phyloP scores from a whole-genome alignment of 139 green algal genomes.

The Micractinium conductrix region DNA sequence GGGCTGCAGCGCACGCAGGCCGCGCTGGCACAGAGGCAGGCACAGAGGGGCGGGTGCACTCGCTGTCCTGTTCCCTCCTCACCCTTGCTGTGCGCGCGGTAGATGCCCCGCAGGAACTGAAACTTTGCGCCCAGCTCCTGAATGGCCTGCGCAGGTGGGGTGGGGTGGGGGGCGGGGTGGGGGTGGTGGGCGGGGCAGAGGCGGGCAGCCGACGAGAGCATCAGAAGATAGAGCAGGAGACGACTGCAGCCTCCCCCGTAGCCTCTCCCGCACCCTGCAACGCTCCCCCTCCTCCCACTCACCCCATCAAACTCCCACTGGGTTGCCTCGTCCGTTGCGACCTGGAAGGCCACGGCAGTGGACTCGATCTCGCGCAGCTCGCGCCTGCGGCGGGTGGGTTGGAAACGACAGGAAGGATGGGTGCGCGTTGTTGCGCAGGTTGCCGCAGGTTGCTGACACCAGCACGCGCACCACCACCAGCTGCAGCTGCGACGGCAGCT shows the following conservation, averaged over 20 bases:
- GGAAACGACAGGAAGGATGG: neutral
- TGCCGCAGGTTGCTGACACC: neutral
- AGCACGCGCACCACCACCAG: neutral
- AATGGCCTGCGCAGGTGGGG: slow-evolving; percentile 24
- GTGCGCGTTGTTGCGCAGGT: neutral
- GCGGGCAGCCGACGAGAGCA: neutral
- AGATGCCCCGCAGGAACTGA: slow-evolving; percentile 90
- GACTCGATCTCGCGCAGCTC: slow-evolving; percentile 88
- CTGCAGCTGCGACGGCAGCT: neutral
- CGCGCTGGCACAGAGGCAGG: no score
- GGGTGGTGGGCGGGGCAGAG: no score
- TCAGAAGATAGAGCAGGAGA: no score
- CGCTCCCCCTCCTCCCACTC: no score
- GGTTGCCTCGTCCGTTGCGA: slow-evolving; percentile 8
- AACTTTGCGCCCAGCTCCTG: slow-evolving; percentile 85
- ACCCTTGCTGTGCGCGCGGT: slow-evolving; percentile 75
- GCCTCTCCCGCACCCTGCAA: no score
- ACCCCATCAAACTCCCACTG: slow-evolving; percentile 17
- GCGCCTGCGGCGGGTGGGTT: slow-evolving; percentile 23
- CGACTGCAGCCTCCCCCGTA: no score
- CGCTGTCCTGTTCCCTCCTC: no score
- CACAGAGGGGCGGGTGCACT: no score
- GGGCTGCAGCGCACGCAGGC: no score
- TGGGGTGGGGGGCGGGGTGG: neutral
- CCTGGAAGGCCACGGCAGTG: slow-evolving; percentile 69